Percentiles rank a stretch among this genome's conserved stretches.
These are phyloP conservation scores for Zizania latifolia DNA, from an alignment of 176 grass and related monocot genomes.

Conservation along the genomic window DNA sequence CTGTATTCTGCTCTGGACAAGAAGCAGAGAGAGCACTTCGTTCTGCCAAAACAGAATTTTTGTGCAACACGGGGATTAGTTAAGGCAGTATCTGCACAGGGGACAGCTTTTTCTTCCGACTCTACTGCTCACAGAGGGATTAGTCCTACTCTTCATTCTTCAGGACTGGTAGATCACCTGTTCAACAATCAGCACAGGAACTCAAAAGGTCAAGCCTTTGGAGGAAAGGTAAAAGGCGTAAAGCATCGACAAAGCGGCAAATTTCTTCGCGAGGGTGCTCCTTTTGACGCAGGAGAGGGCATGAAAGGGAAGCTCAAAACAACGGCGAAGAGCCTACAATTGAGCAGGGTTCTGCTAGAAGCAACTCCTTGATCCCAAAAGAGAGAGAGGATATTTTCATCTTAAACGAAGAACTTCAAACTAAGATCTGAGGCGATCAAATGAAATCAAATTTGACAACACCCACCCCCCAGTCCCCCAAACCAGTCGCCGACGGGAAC, in stretches of 20 bases:
- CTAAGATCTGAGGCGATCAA: background rate
- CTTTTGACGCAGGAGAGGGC: background rate
- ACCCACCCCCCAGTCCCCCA: background rate
- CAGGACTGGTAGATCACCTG: constrained; percentile 1
- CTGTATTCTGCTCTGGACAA: constrained; percentile 11
- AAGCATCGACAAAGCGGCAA: constrained; percentile 16
- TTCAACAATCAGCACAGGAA: constrained; percentile 22
- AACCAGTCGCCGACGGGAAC: background rate
- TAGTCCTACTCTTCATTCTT: background rate
- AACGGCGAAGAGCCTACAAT: constrained; percentile 6
- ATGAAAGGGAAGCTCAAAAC: background rate
- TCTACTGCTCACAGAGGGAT: constrained; percentile 8
- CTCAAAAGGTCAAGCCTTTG: constrained; percentile 32
- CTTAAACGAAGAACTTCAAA: constrained; percentile 17
- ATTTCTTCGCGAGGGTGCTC: constrained; percentile 16
- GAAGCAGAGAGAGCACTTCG: constrained; percentile 24
- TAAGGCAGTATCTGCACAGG: constrained; percentile 26
- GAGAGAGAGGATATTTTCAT: too few species aligned
- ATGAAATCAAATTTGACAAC: constrained; percentile 2
- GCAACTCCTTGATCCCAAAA: background rate
- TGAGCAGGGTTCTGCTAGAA: background rate
- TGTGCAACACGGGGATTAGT: constrained; percentile 1
- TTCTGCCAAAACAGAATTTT: constrained; percentile 31
- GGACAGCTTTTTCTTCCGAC: constrained; percentile 22
- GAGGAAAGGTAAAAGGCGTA: background rate